Base-by-base conservation (phyloP, 192 early-diverging fungal genomes). In the Geranomyces michiganensis region DNA sequence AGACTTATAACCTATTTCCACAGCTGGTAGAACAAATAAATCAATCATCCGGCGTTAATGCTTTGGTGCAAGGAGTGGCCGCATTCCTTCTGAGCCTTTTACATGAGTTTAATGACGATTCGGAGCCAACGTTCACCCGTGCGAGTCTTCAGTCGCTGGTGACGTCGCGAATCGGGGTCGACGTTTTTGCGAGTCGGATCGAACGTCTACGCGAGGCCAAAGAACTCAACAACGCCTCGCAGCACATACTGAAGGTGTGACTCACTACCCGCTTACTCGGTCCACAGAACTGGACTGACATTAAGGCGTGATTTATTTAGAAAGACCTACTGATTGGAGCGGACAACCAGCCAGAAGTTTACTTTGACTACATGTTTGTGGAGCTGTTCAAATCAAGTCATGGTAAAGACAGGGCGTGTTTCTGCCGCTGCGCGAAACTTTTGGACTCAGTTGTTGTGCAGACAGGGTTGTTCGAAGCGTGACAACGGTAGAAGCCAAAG, bases 1-100 rank as follows among this genome's bases (percentile, higher is more conserved):
- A 41, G 5, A 41, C 36, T 41, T 41, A 26, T 26, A 26, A 8
- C 17, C 24, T 17, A 3, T 44, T 12, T 33, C 45, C 21, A n/a
- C 71, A 94, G 93, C 75, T 99, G 30, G 93, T 97, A 17, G 93
- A 95, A 74, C 88, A 93, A 78, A 91, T 99, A 55, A 92, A 84
- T 59, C 91, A 94, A 58, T 90, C 93, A 0, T 92, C 96, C 33
- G 88, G 90, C 9, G 87, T 92, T 36, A 91, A 95, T 66, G 87
- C 92, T 26, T 78, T 93, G 46, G 89, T 95, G 0, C 97, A 99
- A 80, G 96, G 97, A 10, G 77, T 97, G 47, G 86, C 92, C 1
- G 93, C 95, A 4, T 96, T 91, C 75, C 72, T 96, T 31, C 78
- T 97, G 27, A 91, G 94, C 2, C 82, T 96, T 10, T 83, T 91